Percentiles rank a stretch among this genome's conserved stretches.
phyloP scores from a whole-genome alignment of 306 rosid genomes.

The Pyrus bretschneideri region DNA sequence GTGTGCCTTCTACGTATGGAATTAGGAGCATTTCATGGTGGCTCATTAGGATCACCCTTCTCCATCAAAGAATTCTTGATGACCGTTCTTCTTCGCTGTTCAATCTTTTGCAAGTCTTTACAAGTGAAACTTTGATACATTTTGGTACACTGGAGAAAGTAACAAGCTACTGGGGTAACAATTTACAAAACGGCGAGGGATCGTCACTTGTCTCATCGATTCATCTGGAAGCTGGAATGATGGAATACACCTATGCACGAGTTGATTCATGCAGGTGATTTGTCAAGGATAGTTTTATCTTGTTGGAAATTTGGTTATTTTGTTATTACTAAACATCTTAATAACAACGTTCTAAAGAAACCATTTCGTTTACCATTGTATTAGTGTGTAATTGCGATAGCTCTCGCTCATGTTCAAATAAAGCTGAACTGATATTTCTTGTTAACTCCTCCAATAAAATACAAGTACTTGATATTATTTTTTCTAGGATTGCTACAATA shows the following conservation, averaged over 20 bases:
- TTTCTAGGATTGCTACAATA: neutral
- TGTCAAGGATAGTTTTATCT: neutral
- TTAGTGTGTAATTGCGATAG: neutral
- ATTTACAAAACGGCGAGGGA: conserved; percentile 44
- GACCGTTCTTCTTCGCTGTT: conserved; percentile 73
- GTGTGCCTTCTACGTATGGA: conserved; percentile 24
- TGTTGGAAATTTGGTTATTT: neutral
- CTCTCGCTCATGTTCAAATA: neutral
- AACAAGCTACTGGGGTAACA: conserved; percentile 50
- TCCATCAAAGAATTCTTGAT: conserved; percentile 75
- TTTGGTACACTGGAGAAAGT: conserved; percentile 54
- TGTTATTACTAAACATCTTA: neutral
- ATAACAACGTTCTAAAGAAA: neutral
- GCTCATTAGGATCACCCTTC: conserved; percentile 66
- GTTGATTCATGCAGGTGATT: conserved; percentile 83
- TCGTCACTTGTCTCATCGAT: conserved; percentile 49
- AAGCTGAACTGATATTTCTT: neutral
- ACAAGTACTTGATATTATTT: neutral
- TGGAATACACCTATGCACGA: conserved; percentile 74
- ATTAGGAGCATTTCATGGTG: conserved; percentile 76
- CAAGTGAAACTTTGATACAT: conserved; percentile 39
- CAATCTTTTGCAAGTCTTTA: conserved; percentile 63
- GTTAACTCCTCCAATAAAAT: neutral
- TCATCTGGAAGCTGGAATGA: conserved; percentile 77
- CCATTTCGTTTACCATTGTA: neutral